Conservation (phyloP, 148 eudicot genomes). For the Chenopodium formosanum region DNA sequence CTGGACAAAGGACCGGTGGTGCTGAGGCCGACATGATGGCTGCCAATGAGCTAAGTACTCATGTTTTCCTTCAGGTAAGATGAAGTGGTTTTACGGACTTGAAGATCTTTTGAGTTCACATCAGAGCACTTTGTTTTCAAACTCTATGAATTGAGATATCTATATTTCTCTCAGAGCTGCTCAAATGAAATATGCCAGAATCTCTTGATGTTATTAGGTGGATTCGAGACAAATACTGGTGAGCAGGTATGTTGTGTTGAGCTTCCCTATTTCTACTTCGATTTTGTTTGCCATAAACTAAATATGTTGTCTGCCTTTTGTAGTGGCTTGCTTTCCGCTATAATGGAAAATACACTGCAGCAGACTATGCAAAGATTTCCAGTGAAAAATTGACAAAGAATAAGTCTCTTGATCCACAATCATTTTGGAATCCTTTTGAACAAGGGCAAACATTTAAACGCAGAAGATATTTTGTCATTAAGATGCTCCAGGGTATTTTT, state of each 20-base stretch:
- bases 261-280: background rate
- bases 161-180: slow-evolving; percentile 48
- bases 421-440: slow-evolving; percentile 82
- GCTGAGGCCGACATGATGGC: slow-evolving; percentile 97
- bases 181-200: slow-evolving; percentile 47
- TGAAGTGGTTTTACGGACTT: background rate
- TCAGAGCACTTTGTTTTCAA: background rate
- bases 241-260: slow-evolving; percentile 68
- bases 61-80: slow-evolving; percentile 71
- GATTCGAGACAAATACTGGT: slow-evolving; percentile 92
- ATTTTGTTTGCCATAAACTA: background rate
- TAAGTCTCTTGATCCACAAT: slow-evolving; percentile 39
- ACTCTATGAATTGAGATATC: background rate
- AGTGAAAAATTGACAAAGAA: slow-evolving; percentile 58
- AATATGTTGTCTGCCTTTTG: slow-evolving; percentile 17
- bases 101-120: background rate
- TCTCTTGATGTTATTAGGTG: slow-evolving; percentile 72
- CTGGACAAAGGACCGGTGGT: slow-evolving; percentile 86
- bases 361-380: slow-evolving; percentile 74
- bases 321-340: slow-evolving; percentile 98
- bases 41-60: slow-evolving; percentile 85
- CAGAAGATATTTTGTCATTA: slow-evolving; percentile 62
- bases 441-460: slow-evolving; percentile 57
- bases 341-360: slow-evolving; percentile 79
- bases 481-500: slow-evolving; percentile 66